phyloP scores from a whole-genome alignment of 371 early-diverging fungal species.

The Mortierella sp. region DNA sequence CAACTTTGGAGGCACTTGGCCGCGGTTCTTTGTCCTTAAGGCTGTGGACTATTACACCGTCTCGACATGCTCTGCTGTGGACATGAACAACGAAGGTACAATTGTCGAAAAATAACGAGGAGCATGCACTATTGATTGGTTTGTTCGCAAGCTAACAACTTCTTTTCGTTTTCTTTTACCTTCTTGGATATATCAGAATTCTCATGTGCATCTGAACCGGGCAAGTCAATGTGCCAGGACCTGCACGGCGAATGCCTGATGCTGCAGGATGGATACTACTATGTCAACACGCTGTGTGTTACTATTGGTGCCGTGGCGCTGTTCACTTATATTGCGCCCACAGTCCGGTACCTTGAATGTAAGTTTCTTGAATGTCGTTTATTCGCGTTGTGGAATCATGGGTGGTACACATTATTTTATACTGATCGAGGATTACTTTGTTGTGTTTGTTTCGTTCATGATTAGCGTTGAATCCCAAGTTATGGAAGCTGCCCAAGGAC shows the following conservation, averaged over 20 bases:
- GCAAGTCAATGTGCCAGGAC: conserved; percentile 69
- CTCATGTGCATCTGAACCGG: conserved; percentile 72
- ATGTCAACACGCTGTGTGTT: conserved; percentile 79
- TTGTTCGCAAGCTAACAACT: too few relatives aligned
- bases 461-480: conserved; percentile 30
- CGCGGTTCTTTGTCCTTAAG: conserved; percentile 91
- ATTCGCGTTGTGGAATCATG: neutral
- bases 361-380: neutral
- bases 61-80: conserved; percentile 72
- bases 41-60: conserved; percentile 92
- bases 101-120: too few relatives aligned
- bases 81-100: conserved; percentile 59
- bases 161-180: too few relatives aligned
- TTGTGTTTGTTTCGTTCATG: neutral
- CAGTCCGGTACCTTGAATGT: conserved; percentile 74
- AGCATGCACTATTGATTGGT: too few relatives aligned
- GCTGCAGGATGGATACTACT: conserved; percentile 88
- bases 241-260: conserved; percentile 76
- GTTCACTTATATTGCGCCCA: conserved; percentile 77
- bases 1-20: conserved; percentile 98
- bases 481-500: conserved; percentile 36
- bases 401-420: neutral
- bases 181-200: conserved; percentile 40
- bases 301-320: conserved; percentile 72
- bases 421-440: neutral